Conservation (phyloP, 768 basidiomycete species). For the Porphyrellus cyaneotinctus region DNA sequence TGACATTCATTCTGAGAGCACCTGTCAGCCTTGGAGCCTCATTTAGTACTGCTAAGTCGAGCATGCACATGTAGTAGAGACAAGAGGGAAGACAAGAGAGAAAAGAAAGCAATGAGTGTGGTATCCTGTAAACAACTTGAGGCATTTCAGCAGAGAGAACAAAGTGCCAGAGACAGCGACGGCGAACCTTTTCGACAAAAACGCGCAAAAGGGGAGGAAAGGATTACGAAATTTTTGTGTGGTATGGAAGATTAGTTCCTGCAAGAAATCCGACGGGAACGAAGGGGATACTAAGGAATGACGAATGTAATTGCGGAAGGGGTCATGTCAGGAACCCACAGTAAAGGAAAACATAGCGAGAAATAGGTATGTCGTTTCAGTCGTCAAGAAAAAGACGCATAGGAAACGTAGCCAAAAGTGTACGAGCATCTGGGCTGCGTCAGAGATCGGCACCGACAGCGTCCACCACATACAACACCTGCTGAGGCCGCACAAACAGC, state of each 20-base stretch:
- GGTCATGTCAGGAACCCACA: conserved; percentile 8
- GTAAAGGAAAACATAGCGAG: neutral
- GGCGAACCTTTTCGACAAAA: neutral
- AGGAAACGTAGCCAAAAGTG: neutral
- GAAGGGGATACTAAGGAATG: conserved; percentile 6
- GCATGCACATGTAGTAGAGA: neutral
- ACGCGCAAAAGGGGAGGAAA: neutral
- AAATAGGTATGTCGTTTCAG: neutral
- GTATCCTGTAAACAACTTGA: conserved; percentile 12
- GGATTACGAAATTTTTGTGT: conserved; percentile 19
- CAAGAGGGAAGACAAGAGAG: no score
- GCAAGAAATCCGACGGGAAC: conserved; percentile 11
- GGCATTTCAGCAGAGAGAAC: neutral
- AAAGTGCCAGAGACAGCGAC: neutral
- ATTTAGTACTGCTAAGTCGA: neutral
- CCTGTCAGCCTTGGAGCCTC: neutral
- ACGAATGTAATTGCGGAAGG: conserved; percentile 9
- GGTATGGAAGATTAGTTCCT: conserved; percentile 23
- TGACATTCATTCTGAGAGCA: neutral
- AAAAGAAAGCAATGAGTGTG: conserved; percentile 11
- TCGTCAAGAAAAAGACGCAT: conserved; percentile 6
- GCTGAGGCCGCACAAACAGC: conserved; percentile 79
- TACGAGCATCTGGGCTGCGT: conserved; percentile 10
- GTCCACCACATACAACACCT: conserved; percentile 83
- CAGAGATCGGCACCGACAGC: conserved; percentile 67